These are phyloP conservation scores for Picea glauca DNA, from an alignment of 75 land plant species.

Conservation along the genomic window DNA sequence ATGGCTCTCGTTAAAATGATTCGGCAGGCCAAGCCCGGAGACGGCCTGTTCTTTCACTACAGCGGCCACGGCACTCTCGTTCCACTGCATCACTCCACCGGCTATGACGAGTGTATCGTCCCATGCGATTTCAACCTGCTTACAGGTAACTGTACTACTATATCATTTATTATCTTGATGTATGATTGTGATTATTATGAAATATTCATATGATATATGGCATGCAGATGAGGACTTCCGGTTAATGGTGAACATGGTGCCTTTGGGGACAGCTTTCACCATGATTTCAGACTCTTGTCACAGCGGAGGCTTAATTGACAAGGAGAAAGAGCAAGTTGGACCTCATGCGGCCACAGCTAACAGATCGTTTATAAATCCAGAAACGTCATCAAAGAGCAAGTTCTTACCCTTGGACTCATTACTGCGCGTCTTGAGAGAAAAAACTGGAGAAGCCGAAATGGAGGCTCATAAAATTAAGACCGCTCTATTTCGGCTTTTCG, in stretches of 20 bases:
- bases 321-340: constrained; percentile 86
- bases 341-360: not conserved
- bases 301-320: constrained; percentile 78
- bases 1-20: constrained; percentile 39
- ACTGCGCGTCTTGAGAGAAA: constrained; percentile 2
- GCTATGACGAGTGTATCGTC: constrained; percentile 72
- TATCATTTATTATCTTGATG: no score
- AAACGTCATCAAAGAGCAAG: not conserved
- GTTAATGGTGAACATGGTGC: constrained; percentile 56
- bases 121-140: constrained; percentile 84
- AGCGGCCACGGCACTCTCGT: constrained; percentile 80
- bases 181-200: no score
- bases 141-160: constrained; percentile 28
- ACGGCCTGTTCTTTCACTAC: constrained; percentile 77
- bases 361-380: no score
- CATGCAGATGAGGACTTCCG: constrained; percentile 79
- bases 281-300: constrained; percentile 89
- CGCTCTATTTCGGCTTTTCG: not conserved
- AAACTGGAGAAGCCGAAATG: not conserved
- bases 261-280: constrained; percentile 58
- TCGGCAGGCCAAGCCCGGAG: constrained; percentile 39
- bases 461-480: not conserved
- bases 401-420: constrained; percentile 1
- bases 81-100: constrained; percentile 19
- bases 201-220: not conserved